Conservation (phyloP, 1,284 basidiomycete species). For the Cutaneotrichosporon arboriforme region DNA sequence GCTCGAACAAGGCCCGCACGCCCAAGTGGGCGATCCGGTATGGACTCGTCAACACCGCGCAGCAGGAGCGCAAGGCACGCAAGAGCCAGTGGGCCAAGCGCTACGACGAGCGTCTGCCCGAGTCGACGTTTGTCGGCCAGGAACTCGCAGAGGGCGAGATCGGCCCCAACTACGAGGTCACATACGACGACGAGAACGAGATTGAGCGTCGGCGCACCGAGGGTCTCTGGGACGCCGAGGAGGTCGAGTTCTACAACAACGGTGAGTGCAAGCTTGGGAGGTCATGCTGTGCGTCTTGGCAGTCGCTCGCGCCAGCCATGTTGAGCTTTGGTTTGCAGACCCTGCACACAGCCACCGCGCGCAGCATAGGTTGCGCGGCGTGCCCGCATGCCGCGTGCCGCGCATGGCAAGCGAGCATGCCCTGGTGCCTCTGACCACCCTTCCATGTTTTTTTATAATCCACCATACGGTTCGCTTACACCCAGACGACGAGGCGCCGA, state of each 20-base stretch:
- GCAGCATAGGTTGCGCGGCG: no score
- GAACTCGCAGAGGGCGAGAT: slow-evolving; percentile 71
- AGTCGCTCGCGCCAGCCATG: no score
- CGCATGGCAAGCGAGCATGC: no score
- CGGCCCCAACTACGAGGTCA: slow-evolving; percentile 40
- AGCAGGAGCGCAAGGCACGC: slow-evolving; percentile 66
- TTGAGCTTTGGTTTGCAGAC: no score
- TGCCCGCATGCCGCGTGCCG: no score
- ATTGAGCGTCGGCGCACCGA: slow-evolving; percentile 27
- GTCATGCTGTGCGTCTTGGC: no score
- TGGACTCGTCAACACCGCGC: slow-evolving; percentile 72
- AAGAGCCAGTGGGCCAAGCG: slow-evolving; percentile 80
- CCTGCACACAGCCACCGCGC: no score
- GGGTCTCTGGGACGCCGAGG: slow-evolving; percentile 42
- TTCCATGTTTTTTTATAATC: no score
- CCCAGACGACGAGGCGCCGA: slow-evolving; percentile 41
- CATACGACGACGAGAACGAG: slow-evolving; percentile 27
- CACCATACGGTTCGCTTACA: no score
- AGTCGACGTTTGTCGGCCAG: slow-evolving; percentile 65
- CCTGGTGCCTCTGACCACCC: no score
- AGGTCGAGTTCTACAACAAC: slow-evolving; percentile 46
- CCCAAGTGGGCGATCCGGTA: slow-evolving; percentile 84
- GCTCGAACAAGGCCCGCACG: slow-evolving; percentile 76
- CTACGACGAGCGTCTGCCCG: slow-evolving; percentile 74
- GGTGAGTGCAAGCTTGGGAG: slow-evolving; percentile 6